Percentiles rank a stretch among this genome's conserved stretches.
Conservation (phyloP, 371 early-diverging fungal genomes). For the Syncephalis plumigaleata region DNA sequence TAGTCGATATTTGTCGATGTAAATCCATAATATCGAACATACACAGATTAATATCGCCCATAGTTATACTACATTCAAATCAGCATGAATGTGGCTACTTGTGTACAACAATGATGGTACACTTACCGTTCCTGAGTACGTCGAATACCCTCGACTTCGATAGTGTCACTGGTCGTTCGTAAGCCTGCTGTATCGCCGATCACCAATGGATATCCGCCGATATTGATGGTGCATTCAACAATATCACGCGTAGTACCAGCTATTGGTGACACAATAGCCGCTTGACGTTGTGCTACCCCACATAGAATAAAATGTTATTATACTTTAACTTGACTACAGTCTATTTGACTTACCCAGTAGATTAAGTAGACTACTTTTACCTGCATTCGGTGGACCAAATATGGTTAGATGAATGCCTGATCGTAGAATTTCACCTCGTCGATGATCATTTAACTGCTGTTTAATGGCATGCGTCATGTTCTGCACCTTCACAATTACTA, state of each 20-base stretch:
- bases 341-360: slow-evolving; percentile 23
- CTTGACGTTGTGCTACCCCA: slow-evolving; percentile 40
- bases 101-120: no score
- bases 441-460: slow-evolving; percentile 38
- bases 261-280: slow-evolving; percentile 61
- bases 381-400: slow-evolving; percentile 67
- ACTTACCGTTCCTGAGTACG: slow-evolving; percentile 21
- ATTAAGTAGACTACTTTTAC: slow-evolving; percentile 64
- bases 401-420: slow-evolving; percentile 55
- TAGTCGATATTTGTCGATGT: not conserved
- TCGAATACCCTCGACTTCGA: slow-evolving; percentile 58
- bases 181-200: slow-evolving; percentile 68
- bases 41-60: slow-evolving; percentile 29
- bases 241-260: slow-evolving; percentile 74
- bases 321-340: not conserved
- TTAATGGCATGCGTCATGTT: slow-evolving; percentile 16
- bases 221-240: slow-evolving; percentile 47
- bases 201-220: slow-evolving; percentile 59
- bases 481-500: slow-evolving; percentile 10
- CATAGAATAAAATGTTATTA: not conserved
- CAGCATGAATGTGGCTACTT: no score
- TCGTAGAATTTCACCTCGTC: slow-evolving; percentile 54
- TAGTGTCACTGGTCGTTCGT: slow-evolving; percentile 32
- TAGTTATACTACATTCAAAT: not conserved
- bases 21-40: slow-evolving; percentile 14